A percentile compares a stretch with the other conserved stretches of the same genome.
Evolutionary conservation across 257 asterid species (phyloP).

Genomic region (Agastache rugosa): DNA sequence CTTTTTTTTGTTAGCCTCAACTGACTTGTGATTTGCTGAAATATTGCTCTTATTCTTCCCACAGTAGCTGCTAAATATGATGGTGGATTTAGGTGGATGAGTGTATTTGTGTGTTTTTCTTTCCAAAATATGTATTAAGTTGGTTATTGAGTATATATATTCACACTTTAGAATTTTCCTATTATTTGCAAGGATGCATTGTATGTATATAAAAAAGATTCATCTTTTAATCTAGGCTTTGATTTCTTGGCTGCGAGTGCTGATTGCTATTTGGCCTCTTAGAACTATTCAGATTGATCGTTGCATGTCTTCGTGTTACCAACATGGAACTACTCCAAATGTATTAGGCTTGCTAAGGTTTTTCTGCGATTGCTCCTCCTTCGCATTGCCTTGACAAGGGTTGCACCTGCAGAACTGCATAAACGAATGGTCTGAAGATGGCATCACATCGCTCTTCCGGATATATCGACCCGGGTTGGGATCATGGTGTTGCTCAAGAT

Average conservation of each 20-base stretch:
- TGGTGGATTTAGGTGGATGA: neutral
- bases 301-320: conserved; percentile 22
- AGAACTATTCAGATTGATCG: neutral
- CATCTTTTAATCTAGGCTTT: neutral
- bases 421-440: conserved; percentile 56
- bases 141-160: neutral
- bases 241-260: conserved; percentile 29
- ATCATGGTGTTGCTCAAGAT: conserved; percentile 91
- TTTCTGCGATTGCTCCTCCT: conserved; percentile 10
- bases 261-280: conserved; percentile 18
- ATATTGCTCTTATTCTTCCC: neutral
- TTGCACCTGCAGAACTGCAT: too few species aligned
- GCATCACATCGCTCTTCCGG: conserved; percentile 77
- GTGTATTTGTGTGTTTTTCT: neutral
- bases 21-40: conserved; percentile 18
- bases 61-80: neutral
- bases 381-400: conserved; percentile 20
- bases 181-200: neutral
- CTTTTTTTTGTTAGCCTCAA: neutral
- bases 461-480: conserved; percentile 91
- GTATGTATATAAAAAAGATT: neutral
- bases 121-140: neutral
- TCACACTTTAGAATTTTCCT: neutral
- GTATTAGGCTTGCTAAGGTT: conserved; percentile 1
- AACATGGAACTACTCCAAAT: neutral